phyloP scores from a whole-genome alignment of 169 alveolate species.

The Plasmodium relictum region DNA sequence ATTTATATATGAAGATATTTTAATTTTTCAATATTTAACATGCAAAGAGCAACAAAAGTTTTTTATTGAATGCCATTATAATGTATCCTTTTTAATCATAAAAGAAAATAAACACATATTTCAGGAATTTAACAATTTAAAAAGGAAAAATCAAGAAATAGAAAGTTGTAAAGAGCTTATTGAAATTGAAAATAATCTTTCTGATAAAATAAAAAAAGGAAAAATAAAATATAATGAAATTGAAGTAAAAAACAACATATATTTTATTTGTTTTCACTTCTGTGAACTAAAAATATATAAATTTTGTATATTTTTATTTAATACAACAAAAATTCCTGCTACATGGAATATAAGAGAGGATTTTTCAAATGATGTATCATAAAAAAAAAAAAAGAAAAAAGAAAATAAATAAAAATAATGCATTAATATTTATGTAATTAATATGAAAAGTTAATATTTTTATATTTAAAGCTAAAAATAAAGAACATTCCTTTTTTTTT shows the following conservation, averaged over 20 bases:
- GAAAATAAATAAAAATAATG: slow-evolving; percentile 3
- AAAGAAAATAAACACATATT: slow-evolving; percentile 62
- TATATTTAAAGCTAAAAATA: background rate
- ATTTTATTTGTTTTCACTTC: slow-evolving; percentile 32
- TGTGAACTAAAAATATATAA: slow-evolving; percentile 62
- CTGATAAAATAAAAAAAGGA: slow-evolving; percentile 37
- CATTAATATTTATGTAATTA: no score
- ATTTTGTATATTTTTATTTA: slow-evolving; percentile 60
- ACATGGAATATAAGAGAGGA: slow-evolving; percentile 57
- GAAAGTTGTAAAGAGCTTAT: slow-evolving; percentile 42
- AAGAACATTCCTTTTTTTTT: no score
- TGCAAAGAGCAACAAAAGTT: slow-evolving; percentile 43
- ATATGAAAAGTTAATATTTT: no score
- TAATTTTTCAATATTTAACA: slow-evolving; percentile 75
- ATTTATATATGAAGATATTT: slow-evolving; percentile 52
- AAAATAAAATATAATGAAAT: slow-evolving; percentile 44
- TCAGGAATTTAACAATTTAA: slow-evolving; percentile 68
- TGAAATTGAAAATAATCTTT: slow-evolving; percentile 49
- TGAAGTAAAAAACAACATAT: slow-evolving; percentile 37
- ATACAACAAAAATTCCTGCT: slow-evolving; percentile 46
- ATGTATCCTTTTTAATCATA: slow-evolving; percentile 46
- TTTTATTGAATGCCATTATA: slow-evolving; percentile 54
- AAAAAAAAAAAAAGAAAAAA: slow-evolving; percentile 13
- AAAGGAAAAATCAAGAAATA: slow-evolving; percentile 27
- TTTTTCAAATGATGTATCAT: slow-evolving; percentile 8